Evolutionary conservation across 2,329 filamentous ascomycete species (phyloP).

Genomic region (Cadophora sp.): DNA sequence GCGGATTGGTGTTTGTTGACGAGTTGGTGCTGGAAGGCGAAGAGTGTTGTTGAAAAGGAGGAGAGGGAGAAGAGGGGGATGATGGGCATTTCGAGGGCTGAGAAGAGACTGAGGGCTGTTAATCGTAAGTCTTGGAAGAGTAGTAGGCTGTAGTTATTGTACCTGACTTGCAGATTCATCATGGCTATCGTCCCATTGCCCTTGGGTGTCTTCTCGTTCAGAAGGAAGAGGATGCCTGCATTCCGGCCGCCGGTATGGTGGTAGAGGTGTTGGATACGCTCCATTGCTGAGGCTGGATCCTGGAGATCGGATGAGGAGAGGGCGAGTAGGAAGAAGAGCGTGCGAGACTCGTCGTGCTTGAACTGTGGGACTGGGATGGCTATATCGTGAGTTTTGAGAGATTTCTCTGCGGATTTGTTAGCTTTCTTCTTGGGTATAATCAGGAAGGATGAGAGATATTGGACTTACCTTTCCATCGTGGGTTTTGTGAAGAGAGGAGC

Average conservation of each 20-base stretch:
- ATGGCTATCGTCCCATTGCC: constrained; percentile 38
- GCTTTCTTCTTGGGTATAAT: background rate
- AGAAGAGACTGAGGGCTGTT: constrained; percentile 38
- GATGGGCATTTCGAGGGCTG: constrained; percentile 41
- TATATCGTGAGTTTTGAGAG: constrained; percentile 42
- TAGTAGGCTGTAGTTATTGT: background rate
- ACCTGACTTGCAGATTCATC: constrained; percentile 45
- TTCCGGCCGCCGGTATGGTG: constrained; percentile 42
- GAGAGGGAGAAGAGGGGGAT: constrained; percentile 39
- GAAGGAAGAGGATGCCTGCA: constrained; percentile 44
- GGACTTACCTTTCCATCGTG: constrained; percentile 44
- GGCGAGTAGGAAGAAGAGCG: constrained; percentile 40
- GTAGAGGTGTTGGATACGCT: constrained; percentile 44
- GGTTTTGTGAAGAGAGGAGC: constrained; percentile 36
- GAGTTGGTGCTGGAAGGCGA: constrained; percentile 41
- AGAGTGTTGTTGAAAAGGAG: constrained; percentile 37
- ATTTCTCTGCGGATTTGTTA: constrained; percentile 33
- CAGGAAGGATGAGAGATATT: background rate
- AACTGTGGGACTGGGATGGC: constrained; percentile 36
- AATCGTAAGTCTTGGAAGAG: constrained; percentile 11
- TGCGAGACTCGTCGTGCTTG: constrained; percentile 25
- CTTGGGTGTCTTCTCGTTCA: constrained; percentile 34
- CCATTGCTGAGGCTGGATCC: constrained; percentile 25
- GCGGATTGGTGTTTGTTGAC: constrained; percentile 18
- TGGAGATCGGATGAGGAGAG: constrained; percentile 41